Evolutionary conservation across 768 basidiomycete genomes (phyloP), one percentile per base, ranked within the genome.

Genomic region (Coprinopsis marcescibilis): DNA sequence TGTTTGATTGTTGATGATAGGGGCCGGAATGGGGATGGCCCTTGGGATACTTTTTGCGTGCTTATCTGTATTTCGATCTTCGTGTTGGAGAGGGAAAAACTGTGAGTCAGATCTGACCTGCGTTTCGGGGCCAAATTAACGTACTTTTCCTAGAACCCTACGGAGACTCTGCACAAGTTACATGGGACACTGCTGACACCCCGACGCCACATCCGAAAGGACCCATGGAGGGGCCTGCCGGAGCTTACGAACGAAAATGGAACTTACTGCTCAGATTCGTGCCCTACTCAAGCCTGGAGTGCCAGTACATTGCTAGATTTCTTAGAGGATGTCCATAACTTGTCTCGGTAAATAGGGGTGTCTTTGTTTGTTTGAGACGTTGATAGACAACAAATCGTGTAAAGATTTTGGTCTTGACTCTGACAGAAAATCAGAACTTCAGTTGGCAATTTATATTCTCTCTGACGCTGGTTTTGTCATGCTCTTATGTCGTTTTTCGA

Each of bases 1-100:
- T 10, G 29, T 23, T 43, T 58, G 34, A 60, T 37, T 49, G 53
- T 46, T 57, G 54, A 52, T 59, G 51, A 43, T 50, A 93, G 81
- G 91, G 90, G 14, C 91, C 91, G 3, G 89, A 93, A 60, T 96
- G 91, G 92, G 87, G 85, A 8, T 95, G 92, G 91, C 91, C 91
- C 10, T 67, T 91, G 35, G 96, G 96, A 3, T 98, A 92, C 69
- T 97, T 96, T 76, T 66, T 98, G 52, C 82, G 91, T 41, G 92
- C 96, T 0, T 96, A 91, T 65, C 75, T 97, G 36, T 65, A 89
- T 60, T 98, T 98, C 62, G 91, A 96, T 60, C 78, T 71, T 11
- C 66, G 68, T 11, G 77, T 72, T 13, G 90, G 89, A 1, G 67
- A 64, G 8, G 86, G 85, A 19, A 79, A 81, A 62, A 63, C 80